Evolutionary conservation across 1,139 yeast genomes (phyloP), one percentile per base, ranked within the genome.

Genomic region (Candida mesenterica): DNA sequence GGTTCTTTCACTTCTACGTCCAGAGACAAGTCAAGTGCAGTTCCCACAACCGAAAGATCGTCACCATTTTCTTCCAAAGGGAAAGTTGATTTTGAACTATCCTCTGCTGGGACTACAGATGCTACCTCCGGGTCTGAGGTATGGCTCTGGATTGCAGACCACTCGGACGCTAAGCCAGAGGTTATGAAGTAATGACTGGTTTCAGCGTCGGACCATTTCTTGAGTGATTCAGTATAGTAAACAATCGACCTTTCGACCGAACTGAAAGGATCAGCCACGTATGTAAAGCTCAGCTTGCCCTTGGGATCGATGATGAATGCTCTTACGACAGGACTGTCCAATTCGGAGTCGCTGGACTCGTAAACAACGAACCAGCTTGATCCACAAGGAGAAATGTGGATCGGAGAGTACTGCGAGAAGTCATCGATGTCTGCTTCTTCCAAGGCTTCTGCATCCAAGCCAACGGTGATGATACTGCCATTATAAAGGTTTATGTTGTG

Each of bases 31-130:
- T 86, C 95, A 3, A 86, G 35, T 0, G 75, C 78, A 23, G 84
- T 47, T 2, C 96, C 96, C 15, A 84, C 62, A 0, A 90, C 79
- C 2, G 85, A 75, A 4, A 84, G 73, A 50, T 86, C 95, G 26
- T 74, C 77, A 0, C 80, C 61, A 2, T 72, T 81, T 12, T 76
- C 80, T 52, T 75, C 76, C 44, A 86, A 64, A 1, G 96, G 95
- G 44, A 86, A 65, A 10, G 75, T 73, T 0, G 95, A 92, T 35
- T 85, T 70, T 44, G 77, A 77, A 3, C 80, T 65, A 50, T 88
- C 96, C 46, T 82, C 85, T 3, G 72, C 57, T 15, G 81, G 78
- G n/a, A 33, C 34, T 8, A 39, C 14, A 2, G 33, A 28, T 24
- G 53, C 60, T 28, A 68, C 15, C 10, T 23, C 31, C 9, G 20